Percentiles rank a stretch among this genome's conserved stretches.
Evolutionary conservation across 345 rosid genomes (phyloP).

Genomic region (Citrus hindsii): DNA sequence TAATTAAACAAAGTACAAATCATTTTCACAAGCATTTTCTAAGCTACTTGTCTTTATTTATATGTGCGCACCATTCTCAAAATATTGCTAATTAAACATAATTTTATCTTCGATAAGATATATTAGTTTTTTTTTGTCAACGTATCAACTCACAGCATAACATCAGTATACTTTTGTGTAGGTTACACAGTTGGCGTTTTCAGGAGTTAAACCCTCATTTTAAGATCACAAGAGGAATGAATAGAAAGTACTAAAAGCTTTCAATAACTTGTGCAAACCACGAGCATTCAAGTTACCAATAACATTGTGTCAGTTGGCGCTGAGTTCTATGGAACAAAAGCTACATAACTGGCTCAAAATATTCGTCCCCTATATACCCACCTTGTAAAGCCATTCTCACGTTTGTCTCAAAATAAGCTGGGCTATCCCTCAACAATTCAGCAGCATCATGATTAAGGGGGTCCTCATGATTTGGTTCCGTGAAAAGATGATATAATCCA

Average conservation of each 20-base stretch:
- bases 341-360: conserved; percentile 67
- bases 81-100: too few species aligned
- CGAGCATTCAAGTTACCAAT: conserved; percentile 16
- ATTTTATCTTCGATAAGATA: too few species aligned
- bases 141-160: neutral
- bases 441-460: conserved; percentile 96
- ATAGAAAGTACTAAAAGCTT: neutral
- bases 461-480: conserved; percentile 91
- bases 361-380: conserved; percentile 72
- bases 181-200: neutral
- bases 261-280: conserved; percentile 26
- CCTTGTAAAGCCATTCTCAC: conserved; percentile 80
- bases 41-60: too few species aligned
- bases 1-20: too few species aligned
- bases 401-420: conserved; percentile 62
- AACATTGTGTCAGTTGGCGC: conserved; percentile 10
- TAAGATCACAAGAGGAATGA: neutral
- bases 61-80: too few species aligned
- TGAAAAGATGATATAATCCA: conserved; percentile 89
- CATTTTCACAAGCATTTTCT: too few species aligned
- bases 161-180: neutral
- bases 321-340: conserved; percentile 15
- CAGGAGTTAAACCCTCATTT: neutral
- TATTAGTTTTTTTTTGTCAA: too few species aligned
- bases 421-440: conserved; percentile 81